These are phyloP conservation scores for Ceratobasidium sp. DNA, from an alignment of 1,284 basidiomycete species.

Conservation along the genomic window DNA sequence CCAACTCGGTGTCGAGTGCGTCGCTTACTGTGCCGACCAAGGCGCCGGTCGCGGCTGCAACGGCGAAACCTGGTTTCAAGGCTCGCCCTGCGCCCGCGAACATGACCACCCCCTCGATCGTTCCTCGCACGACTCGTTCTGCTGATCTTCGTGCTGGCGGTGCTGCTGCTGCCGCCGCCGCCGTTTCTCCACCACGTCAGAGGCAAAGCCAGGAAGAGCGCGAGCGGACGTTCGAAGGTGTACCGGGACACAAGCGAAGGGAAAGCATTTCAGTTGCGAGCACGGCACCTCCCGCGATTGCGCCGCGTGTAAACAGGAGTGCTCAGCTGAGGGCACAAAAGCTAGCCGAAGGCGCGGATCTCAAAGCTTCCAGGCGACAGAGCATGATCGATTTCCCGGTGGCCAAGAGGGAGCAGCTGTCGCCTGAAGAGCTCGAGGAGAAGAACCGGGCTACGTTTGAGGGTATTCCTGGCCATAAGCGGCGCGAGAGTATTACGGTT, in stretches of 20 bases:
- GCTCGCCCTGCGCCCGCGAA: constrained; percentile 79
- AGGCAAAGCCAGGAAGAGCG: constrained; percentile 45
- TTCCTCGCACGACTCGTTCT: constrained; percentile 77
- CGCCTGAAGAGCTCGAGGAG: constrained; percentile 46
- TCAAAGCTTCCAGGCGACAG: constrained; percentile 25
- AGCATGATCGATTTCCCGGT: constrained; percentile 21
- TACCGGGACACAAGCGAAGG: constrained; percentile 49
- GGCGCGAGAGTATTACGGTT: constrained; percentile 77
- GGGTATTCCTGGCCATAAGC: constrained; percentile 84
- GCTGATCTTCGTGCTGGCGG: constrained; percentile 66
- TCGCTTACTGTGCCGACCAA: constrained; percentile 44
- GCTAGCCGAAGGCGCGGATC: constrained; percentile 23
- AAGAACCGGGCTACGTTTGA: constrained; percentile 68
- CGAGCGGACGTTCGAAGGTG: constrained; percentile 49
- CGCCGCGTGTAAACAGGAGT: constrained; percentile 71
- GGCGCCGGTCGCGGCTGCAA: constrained; percentile 56
- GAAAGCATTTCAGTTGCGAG: constrained; percentile 75
- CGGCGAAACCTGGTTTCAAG: constrained; percentile 69
- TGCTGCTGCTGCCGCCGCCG: constrained; percentile 64
- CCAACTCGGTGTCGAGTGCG: constrained; percentile 64
- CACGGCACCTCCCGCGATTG: constrained; percentile 76
- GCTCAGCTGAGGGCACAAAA: constrained; percentile 47
- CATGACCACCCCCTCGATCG: constrained; percentile 72
- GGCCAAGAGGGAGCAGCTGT: constrained; percentile 16
- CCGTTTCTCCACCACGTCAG: constrained; percentile 30